Percentiles rank a stretch among this genome's conserved stretches.
These are phyloP conservation scores for Aspergillus caelatus DNA, from an alignment of 2,329 filamentous ascomycete species.

Conservation along the genomic window DNA sequence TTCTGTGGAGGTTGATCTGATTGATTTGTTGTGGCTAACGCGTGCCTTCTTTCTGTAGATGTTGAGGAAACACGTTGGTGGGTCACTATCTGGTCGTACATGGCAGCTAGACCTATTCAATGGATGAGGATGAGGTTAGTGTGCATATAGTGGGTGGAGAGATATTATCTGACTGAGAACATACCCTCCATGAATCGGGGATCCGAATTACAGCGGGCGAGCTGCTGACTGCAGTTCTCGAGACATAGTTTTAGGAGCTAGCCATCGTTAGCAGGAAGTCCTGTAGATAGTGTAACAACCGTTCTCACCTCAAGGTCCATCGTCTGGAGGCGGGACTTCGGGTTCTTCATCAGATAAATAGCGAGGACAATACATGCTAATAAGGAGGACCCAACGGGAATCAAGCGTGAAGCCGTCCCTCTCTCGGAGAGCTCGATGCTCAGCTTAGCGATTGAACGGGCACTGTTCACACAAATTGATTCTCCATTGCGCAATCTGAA, in stretches of 20 bases:
- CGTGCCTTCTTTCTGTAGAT: background rate
- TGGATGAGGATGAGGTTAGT: background rate
- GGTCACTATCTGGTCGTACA: conserved; percentile 14
- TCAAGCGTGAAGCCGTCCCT: conserved; percentile 8
- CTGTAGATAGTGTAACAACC: background rate
- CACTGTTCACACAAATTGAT: conserved; percentile 17
- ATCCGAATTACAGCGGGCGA: conserved; percentile 10
- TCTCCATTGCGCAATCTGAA: conserved; percentile 15
- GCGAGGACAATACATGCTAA: conserved; percentile 17
- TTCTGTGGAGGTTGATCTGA: background rate
- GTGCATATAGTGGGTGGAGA: background rate
- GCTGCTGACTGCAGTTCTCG: conserved; percentile 5
- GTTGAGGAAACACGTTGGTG: background rate
- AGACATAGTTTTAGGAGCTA: conserved; percentile 18
- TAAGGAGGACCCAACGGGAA: conserved; percentile 5
- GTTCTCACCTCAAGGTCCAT: conserved; percentile 14
- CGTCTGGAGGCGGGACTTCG: conserved; percentile 4
- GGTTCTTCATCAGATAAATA: conserved; percentile 19
- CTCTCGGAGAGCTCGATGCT: conserved; percentile 17
- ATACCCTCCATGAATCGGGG: conserved; percentile 13
- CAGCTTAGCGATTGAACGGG: conserved; percentile 17
- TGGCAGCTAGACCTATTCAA: conserved; percentile 3
- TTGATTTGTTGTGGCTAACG: background rate
- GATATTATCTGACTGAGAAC: background rate
- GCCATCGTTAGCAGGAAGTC: background rate